These are phyloP conservation scores for Schizophyllum amplum DNA, from an alignment of 1,284 basidiomycete species.

Conservation along the genomic window DNA sequence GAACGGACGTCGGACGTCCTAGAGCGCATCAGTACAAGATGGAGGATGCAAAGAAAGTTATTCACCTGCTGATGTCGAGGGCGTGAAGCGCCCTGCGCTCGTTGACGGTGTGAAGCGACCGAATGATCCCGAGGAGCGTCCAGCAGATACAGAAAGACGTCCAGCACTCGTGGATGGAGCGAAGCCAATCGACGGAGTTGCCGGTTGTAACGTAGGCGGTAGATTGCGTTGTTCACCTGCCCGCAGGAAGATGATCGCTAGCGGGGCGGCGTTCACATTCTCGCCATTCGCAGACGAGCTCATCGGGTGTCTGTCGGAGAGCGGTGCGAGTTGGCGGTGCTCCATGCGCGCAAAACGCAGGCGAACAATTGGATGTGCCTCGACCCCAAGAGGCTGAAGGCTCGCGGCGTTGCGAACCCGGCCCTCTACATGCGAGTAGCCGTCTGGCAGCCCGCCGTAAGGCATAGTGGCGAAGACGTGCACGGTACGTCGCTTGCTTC, in stretches of 20 bases:
- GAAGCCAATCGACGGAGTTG: conserved; percentile 16
- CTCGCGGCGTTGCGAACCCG: conserved; percentile 49
- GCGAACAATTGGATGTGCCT: conserved; percentile 50
- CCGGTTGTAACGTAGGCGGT: conserved; percentile 20
- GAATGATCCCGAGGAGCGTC: no score
- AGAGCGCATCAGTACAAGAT: no score
- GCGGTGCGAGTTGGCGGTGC: no score
- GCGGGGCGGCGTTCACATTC: conserved; percentile 22
- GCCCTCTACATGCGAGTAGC: conserved; percentile 53
- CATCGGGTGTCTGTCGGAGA: conserved; percentile 20
- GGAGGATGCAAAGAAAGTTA: no score
- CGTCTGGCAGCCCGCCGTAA: conserved; percentile 61
- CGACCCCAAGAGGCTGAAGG: conserved; percentile 14
- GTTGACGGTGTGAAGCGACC: conserved; percentile 16
- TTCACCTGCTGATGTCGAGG: conserved; percentile 5
- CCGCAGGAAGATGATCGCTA: conserved; percentile 50
- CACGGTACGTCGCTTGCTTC: conserved; percentile 52
- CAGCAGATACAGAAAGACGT: no score
- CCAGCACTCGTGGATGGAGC: no score
- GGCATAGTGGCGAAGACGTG: conserved; percentile 77
- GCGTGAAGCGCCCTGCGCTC: conserved; percentile 20
- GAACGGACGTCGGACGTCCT: conserved; percentile 8
- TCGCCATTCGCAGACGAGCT: conserved; percentile 17
- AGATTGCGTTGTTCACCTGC: conserved; percentile 28
- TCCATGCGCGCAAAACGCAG: conserved; percentile 28